phyloP scores from a whole-genome alignment of 2,329 filamentous ascomycete genomes.

The Gliomastix tumulicola region DNA sequence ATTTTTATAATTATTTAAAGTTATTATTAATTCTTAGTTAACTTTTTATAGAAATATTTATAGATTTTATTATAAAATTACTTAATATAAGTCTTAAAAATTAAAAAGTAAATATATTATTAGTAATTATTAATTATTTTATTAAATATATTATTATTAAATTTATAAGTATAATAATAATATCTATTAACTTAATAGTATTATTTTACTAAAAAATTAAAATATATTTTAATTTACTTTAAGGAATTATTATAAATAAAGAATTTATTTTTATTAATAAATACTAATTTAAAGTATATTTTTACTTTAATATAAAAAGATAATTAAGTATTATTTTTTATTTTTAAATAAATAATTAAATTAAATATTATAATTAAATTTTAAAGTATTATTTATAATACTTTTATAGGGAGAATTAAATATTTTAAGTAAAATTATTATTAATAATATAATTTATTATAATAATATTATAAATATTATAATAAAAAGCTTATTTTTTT shows the following conservation, averaged over 20 bases:
- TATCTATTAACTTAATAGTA: neutral
- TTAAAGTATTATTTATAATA: neutral
- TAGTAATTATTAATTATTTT: neutral
- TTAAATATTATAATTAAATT: conserved; percentile 3
- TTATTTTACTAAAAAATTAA: conserved; percentile 1
- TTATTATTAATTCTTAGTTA: neutral
- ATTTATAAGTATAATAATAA: neutral
- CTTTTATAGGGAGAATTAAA: neutral
- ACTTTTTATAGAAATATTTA: conserved; percentile 1
- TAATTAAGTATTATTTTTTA: conserved; percentile 4
- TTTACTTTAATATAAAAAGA: conserved; percentile 1
- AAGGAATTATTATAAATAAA: neutral
- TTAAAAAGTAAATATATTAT: neutral
- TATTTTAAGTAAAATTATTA: conserved; percentile 3
- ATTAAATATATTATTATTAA: conserved; percentile 3
- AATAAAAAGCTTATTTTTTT: neutral
- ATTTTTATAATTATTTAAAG: neutral
- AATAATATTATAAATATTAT: neutral
- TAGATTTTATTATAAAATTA: conserved; percentile 4
- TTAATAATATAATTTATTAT: conserved; percentile 2
- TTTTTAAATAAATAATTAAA: conserved; percentile 1
- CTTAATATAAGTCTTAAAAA: neutral
- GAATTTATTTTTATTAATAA: conserved; percentile 1
- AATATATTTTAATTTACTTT: neutral
- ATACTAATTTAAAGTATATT: neutral